Base-by-base conservation (phyloP, 75 land plant species). In the Cunninghamia lanceolata region DNA sequence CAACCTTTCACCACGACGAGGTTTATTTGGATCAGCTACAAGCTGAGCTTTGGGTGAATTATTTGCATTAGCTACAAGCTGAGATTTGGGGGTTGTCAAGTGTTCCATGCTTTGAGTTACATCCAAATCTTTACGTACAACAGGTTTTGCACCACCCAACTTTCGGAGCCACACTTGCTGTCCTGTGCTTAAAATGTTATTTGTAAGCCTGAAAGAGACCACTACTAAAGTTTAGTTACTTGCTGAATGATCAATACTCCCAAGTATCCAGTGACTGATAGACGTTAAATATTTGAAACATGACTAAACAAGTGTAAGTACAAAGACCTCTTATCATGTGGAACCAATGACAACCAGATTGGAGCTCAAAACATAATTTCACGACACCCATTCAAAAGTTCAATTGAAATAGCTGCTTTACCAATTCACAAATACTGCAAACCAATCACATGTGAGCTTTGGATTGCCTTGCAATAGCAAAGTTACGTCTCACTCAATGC, bases 161-260 rank as follows among this genome's bases (percentile, higher is more conserved):
- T 94, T 95, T 75, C 92, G 94, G 74, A 98, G 88, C 92, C 93
- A 98, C 77, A 97, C 92, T 89, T 98, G 99, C 82, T 96, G 99
- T 38, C 90, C 95, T 46, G 99, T 97, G 88, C 99, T 97, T 83
- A 98, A 79, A 50, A 97, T 87, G 85, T 98, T 98, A 90, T 97
- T 98, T 81, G 99, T 97, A n/a, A 98, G 89, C 99, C 99, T 98
- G 70, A 35, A 89, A n/a, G 47, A 56, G 14, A 83, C n/a, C 14
- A 50, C 36, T 35, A 19, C 38, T 35, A 50, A 34, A 83, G 9
- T 56, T 42, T 28, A 50, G 28, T 50, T 35, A 35, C 43, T 25
- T 38, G 6, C 70, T n/a, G 14, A 83, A 35, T 83, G 25, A 35
- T 21, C 16, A 15, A 21, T 53, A 83, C 38, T 83, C 38, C 14